Conservation (phyloP, 306 rosid genomes). For the Cicer arietinum region DNA sequence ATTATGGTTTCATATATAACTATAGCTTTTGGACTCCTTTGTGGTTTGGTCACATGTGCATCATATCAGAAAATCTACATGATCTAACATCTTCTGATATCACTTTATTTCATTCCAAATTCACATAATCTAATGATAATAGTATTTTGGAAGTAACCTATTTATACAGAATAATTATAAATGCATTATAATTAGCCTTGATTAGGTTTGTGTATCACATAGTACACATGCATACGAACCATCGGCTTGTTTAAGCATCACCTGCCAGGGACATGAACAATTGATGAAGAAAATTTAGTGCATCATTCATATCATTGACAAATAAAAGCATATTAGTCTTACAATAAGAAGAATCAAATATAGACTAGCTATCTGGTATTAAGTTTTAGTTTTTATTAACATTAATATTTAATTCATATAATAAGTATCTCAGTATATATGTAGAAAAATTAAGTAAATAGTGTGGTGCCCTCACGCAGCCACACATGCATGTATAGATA, state of each 20-base stretch:
- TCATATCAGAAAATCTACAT: no score
- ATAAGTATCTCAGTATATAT: background rate
- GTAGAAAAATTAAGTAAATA: background rate
- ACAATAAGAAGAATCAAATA: constrained; percentile 37
- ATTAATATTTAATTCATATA: constrained; percentile 17
- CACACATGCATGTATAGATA: background rate
- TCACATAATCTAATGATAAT: no score
- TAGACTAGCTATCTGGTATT: constrained; percentile 30
- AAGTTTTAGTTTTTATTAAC: constrained; percentile 3
- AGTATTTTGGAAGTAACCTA: no score
- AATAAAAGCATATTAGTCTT: constrained; percentile 18
- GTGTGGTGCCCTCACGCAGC: background rate
- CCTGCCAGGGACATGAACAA: constrained; percentile 93
- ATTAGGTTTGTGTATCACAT: constrained; percentile 2
- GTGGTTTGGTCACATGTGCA: no score
- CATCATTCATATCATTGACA: constrained; percentile 21
- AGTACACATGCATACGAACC: constrained; percentile 83
- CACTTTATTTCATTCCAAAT: no score
- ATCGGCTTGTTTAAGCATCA: constrained; percentile 96
- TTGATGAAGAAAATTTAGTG: constrained; percentile 32
- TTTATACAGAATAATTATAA: background rate
- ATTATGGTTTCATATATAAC: no score
- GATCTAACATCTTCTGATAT: no score
- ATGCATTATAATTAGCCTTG: constrained; percentile 38
- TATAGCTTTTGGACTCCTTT: no score